Conservation (phyloP, 306 rosid species). For the Heteromeles arbutifolia region DNA sequence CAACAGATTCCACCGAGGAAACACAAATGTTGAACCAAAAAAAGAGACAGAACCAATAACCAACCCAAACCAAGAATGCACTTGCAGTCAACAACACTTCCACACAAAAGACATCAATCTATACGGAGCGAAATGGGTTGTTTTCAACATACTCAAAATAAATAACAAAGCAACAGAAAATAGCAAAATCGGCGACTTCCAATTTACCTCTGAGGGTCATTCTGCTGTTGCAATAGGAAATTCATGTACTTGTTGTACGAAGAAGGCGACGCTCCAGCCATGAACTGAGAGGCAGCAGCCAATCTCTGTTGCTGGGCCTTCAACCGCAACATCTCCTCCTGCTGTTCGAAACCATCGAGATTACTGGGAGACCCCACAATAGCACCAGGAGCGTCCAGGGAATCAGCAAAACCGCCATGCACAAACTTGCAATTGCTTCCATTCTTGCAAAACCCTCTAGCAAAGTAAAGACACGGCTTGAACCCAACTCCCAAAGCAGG, state of each 20-base stretch:
- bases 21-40: not conserved
- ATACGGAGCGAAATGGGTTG: not conserved
- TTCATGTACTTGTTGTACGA: constrained; percentile 58
- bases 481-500: constrained; percentile 46
- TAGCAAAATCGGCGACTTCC: not conserved
- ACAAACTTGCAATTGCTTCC: constrained; percentile 78
- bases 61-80: not conserved
- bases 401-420: constrained; percentile 59
- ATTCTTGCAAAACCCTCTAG: constrained; percentile 88
- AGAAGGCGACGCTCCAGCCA: constrained; percentile 57
- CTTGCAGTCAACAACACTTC: not conserved
- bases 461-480: constrained; percentile 85
- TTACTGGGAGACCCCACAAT: constrained; percentile 69
- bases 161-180: not conserved
- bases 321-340: constrained; percentile 63
- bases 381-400: constrained; percentile 39
- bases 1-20: constrained; percentile 2
- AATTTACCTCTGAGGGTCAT: constrained; percentile 57
- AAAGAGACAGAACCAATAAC: constrained; percentile 2
- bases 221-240: constrained; percentile 65
- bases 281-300: constrained; percentile 48
- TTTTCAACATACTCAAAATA: not conserved
- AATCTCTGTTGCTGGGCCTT: constrained; percentile 68
- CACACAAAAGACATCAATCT: not conserved
- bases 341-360: constrained; percentile 58